Conservation (phyloP, 331 rosid species). For the Acacia pycnantha region DNA sequence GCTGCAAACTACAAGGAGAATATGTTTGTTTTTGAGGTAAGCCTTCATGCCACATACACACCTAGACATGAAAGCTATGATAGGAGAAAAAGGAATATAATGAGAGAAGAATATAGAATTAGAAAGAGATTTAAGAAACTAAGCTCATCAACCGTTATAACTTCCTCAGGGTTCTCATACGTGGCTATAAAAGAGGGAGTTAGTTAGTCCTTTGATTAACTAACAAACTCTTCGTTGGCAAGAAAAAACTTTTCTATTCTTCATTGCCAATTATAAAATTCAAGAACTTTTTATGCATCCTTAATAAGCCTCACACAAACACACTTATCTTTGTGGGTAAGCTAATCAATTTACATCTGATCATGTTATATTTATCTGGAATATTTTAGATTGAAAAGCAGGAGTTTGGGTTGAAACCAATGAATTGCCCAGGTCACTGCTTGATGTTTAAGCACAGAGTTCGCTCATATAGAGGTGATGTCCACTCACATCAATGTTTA, state of each 20-base stretch:
- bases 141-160: neutral
- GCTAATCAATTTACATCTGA: neutral
- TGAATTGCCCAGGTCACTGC: constrained; percentile 99
- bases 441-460: constrained; percentile 94
- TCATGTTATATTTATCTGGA: neutral
- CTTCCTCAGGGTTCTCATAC: neutral
- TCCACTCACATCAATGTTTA: constrained; percentile 1
- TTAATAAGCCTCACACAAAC: neutral
- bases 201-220: neutral
- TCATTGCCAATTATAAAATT: neutral
- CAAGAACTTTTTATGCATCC: neutral
- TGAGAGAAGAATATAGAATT: neutral
- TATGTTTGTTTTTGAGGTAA: constrained; percentile 92
- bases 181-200: neutral
- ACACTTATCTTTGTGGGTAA: neutral
- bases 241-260: neutral
- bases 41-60: neutral
- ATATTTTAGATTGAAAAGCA: constrained; percentile 84
- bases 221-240: neutral
- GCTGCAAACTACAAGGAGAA: constrained; percentile 92
- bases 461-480: constrained; percentile 91
- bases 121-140: neutral
- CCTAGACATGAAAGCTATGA: neutral
- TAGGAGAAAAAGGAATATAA: neutral
- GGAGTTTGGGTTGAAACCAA: constrained; percentile 97